A percentile compares a stretch with the other conserved stretches of the same genome.
Conservation (phyloP, 768 basidiomycete genomes). For the Russula griseocarnosa region DNA sequence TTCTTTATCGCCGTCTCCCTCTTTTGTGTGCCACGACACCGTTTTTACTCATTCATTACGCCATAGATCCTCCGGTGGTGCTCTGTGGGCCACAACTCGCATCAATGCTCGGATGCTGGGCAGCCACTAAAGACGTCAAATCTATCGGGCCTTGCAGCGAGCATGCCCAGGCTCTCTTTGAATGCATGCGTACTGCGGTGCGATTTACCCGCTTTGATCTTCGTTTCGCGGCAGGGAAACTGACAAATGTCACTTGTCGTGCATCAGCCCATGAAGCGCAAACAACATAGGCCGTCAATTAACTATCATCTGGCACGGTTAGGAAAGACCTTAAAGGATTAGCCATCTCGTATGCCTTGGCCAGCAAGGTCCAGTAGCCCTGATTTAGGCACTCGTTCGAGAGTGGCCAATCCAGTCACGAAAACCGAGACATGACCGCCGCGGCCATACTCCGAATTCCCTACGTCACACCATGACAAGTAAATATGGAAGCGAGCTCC, state of each 20-base stretch:
- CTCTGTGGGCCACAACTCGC: slow-evolving; percentile 63
- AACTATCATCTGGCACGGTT: slow-evolving; percentile 87
- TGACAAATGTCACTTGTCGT: slow-evolving; percentile 3
- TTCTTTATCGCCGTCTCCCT: no score
- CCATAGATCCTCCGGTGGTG: slow-evolving; percentile 44
- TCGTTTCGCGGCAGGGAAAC: slow-evolving; percentile 3
- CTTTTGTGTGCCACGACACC: slow-evolving; percentile 13
- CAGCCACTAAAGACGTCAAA: slow-evolving; percentile 60
- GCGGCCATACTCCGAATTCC: background rate
- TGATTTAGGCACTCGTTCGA: background rate
- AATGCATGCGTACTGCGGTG: slow-evolving; percentile 85
- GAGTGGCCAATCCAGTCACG: background rate
- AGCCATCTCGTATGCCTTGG: background rate
- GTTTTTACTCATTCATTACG: slow-evolving; percentile 40
- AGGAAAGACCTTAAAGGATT: slow-evolving; percentile 59
- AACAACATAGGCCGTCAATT: slow-evolving; percentile 69
- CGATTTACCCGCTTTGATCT: slow-evolving; percentile 34
- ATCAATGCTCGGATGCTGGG: slow-evolving; percentile 84
- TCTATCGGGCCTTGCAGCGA: slow-evolving; percentile 53
- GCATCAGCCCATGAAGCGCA: slow-evolving; percentile 61
- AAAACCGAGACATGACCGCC: background rate
- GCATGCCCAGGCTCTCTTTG: slow-evolving; percentile 57
- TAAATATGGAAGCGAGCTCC: background rate
- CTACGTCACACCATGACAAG: background rate
- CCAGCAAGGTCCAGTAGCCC: background rate